A percentile compares a stretch with the other conserved stretches of the same genome.
These are phyloP conservation scores for Fusarium papillatum DNA, from an alignment of 2,329 filamentous ascomycete genomes.

Conservation along the genomic window DNA sequence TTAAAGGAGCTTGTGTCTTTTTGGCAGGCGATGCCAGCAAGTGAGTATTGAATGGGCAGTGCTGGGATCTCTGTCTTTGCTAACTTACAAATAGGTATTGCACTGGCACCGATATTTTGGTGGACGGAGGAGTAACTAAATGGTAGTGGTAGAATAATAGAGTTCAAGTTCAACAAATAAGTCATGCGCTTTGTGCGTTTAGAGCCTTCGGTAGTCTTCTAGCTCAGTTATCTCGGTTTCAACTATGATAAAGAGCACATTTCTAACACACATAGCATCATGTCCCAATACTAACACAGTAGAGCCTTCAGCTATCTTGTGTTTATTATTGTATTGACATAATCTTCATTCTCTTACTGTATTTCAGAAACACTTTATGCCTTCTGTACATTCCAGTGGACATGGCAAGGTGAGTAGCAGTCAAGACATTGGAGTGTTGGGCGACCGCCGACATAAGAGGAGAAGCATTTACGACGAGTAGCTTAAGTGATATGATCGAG, in stretches of 20 bases:
- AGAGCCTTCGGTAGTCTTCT: too few species aligned
- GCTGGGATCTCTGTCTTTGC: background rate
- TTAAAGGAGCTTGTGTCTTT: constrained; percentile 62
- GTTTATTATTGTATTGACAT: background rate
- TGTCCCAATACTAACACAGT: too few species aligned
- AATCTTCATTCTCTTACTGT: rapidly evolving
- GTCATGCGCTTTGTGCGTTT: too few species aligned
- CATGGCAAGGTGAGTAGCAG: background rate
- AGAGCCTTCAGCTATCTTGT: background rate
- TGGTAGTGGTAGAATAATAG: constrained; percentile 46
- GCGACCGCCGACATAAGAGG: too few species aligned
- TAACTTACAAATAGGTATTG: constrained; percentile 42
- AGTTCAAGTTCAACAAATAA: background rate
- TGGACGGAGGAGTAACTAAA: constrained; percentile 58
- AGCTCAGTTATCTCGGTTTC: too few species aligned
- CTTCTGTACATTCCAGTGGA: too few species aligned
- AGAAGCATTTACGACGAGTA: background rate
- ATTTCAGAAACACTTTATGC: too few species aligned
- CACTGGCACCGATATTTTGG: constrained; percentile 59
- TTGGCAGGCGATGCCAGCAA: constrained; percentile 61
- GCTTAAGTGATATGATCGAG: too few species aligned
- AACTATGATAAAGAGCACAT: too few species aligned
- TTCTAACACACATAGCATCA: too few species aligned
- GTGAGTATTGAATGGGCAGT: constrained; percentile 44
- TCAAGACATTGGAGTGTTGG: too few species aligned